These are phyloP conservation scores for Ceriops tagal DNA, from an alignment of 345 rosid genomes.

Conservation along the genomic window DNA sequence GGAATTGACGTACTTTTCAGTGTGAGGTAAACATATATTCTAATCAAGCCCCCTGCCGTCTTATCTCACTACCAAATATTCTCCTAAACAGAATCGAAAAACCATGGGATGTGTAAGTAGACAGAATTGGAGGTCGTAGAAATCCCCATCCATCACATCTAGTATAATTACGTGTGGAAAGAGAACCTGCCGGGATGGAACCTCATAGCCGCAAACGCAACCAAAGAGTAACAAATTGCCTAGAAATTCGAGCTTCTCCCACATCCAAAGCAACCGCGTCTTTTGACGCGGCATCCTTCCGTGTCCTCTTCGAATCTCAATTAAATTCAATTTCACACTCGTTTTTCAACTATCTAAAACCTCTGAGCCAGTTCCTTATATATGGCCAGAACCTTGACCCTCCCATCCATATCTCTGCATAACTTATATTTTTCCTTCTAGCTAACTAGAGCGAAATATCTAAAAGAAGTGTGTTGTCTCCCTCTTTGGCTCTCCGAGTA, in stretches of 20 bases:
- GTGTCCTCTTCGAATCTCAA: background rate
- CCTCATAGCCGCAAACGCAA: no score
- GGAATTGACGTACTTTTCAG: no score
- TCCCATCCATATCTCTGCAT: background rate
- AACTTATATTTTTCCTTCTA: background rate
- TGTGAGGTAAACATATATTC: no score
- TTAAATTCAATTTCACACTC: background rate
- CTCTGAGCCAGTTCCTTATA: constrained; percentile 6
- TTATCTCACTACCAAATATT: no score
- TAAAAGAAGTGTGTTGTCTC: background rate
- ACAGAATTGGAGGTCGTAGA: no score
- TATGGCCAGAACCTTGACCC: background rate
- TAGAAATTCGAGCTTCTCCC: background rate
- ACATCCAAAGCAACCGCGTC: constrained; percentile 30
- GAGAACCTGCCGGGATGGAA: no score
- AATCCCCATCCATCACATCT: no score
- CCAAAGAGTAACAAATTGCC: background rate
- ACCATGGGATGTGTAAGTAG: no score
- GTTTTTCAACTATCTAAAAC: background rate
- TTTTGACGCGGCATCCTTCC: constrained; percentile 5
- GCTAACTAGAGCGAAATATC: background rate
- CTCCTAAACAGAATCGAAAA: no score
- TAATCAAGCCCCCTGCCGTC: no score
- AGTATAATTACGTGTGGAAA: no score
- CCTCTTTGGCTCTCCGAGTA: background rate